Evolutionary conservation across 208 protist genomes (phyloP), one percentile per base, ranked within the genome.

Genomic region (Leishmania tropica): DNA sequence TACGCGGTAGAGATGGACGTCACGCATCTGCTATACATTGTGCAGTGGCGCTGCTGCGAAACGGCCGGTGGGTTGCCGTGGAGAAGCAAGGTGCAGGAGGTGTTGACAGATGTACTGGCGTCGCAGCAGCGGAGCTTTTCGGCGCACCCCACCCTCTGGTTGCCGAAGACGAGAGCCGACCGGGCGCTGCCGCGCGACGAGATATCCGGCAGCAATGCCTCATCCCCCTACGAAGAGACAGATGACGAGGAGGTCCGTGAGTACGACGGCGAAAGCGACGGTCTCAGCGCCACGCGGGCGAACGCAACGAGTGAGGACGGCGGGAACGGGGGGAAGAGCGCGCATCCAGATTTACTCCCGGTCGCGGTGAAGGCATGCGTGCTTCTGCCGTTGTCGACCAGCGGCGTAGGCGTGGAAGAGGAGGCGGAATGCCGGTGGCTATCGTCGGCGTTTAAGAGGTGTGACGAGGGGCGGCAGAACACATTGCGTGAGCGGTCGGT

Each of bases 1-100:
- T 97, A 94, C 83, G 71, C 82, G 37, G 86, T 83, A 28, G 92
- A 96, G 79, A 83, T 92, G 7, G 94, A 97, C 73, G 85, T 93
- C 28, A 92, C 94, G 5, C 88, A 92, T 74, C 89, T 97, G 19
- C 84, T 95, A 35, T 84, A 88, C 40, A 76, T 92, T 15, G 79
- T 89, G 76, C 85, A 81, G 71, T 79, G 77, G 77, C 87, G 81
- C 48, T 89, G 78, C 68, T 86, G 77, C 48, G 67, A 60, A 13
- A 67, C 54, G 13, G 71, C 53, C 5, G 72, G 45, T 2, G 31
- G 40, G 3, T 72, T 53, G 37, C 53, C 67, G 35, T 76, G 37
- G 35, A 47, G 48, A 19, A 83, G 78, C 24, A 78, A n/a, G 54
- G 45, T 83, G 47, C 78, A 71, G 31, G 62, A 70, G 28, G 80